phyloP scores from a whole-genome alignment of 768 basidiomycete species.

The Termitomyces sp. region DNA sequence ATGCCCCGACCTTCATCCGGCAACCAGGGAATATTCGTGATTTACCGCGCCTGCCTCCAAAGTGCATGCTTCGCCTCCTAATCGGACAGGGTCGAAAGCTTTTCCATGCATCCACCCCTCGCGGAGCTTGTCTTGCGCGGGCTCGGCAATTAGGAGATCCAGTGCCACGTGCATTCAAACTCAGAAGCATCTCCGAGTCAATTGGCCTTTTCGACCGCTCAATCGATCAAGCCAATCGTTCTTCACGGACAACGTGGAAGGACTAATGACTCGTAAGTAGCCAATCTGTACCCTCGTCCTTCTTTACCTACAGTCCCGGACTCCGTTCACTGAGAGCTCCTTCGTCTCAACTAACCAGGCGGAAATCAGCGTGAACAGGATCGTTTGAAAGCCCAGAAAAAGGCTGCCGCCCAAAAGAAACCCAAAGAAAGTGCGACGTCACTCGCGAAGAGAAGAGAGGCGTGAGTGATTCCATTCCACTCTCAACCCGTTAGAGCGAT shows the following conservation, averaged over 20 bases:
- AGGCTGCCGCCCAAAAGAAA: slow-evolving; percentile 52
- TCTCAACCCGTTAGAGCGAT: slow-evolving; percentile 2
- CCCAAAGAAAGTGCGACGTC: slow-evolving; percentile 61
- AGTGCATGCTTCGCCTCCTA: slow-evolving; percentile 1
- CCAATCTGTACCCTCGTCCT: neutral
- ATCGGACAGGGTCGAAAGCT: slow-evolving; percentile 6
- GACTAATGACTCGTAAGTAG: slow-evolving; percentile 51
- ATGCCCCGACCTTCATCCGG: neutral
- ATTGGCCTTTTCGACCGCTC: neutral
- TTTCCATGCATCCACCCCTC: slow-evolving; percentile 4
- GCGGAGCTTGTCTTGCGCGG: slow-evolving; percentile 9
- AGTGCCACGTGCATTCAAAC: slow-evolving; percentile 10
- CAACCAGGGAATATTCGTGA: slow-evolving; percentile 9
- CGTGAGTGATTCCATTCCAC: slow-evolving; percentile 39
- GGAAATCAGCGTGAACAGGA: slow-evolving; percentile 81
- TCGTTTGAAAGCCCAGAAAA: slow-evolving; percentile 71
- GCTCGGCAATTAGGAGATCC: slow-evolving; percentile 8
- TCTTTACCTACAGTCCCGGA: slow-evolving; percentile 9
- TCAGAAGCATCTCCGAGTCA: slow-evolving; percentile 18
- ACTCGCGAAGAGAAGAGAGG: slow-evolving; percentile 69
- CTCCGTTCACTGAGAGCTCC: slow-evolving; percentile 16
- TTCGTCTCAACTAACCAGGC: slow-evolving; percentile 35
- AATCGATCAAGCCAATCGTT: neutral
- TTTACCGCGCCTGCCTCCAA: slow-evolving; percentile 2
- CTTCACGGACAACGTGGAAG: slow-evolving; percentile 7